Evolutionary conservation across 257 asterid species (phyloP).

Genomic region (Solanum infundibuliforme): DNA sequence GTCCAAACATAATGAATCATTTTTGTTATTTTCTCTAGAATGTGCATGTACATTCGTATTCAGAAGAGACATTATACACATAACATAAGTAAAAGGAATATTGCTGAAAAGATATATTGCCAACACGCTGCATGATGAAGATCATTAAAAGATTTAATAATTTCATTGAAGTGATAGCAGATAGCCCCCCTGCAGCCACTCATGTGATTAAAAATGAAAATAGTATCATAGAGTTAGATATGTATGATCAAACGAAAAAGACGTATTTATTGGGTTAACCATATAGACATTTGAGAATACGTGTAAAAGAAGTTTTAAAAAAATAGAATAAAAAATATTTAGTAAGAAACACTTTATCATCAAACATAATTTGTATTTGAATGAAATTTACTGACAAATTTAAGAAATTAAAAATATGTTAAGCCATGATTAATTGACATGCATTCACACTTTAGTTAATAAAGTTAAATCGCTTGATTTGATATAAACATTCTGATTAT

Average conservation of each 20-base stretch:
- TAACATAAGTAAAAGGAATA: not conserved
- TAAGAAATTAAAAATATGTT: not conserved
- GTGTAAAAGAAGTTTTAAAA: accelerated
- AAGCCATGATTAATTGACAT: not conserved
- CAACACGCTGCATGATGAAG: not conserved
- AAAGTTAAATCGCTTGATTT: not conserved
- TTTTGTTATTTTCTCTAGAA: not conserved
- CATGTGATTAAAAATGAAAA: not conserved
- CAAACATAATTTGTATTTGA: not conserved
- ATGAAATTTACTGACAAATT: not conserved
- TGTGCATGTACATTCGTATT: not conserved
- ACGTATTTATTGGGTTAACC: not conserved
- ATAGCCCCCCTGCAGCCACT: not conserved
- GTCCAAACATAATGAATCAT: not conserved
- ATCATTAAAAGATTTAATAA: not conserved
- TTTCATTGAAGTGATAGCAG: not conserved
- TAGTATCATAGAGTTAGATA: not conserved
- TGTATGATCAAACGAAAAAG: not conserved
- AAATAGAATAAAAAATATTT: not conserved
- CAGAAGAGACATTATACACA: not conserved
- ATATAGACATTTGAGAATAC: not conserved
- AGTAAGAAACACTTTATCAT: not conserved
- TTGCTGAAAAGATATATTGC: not conserved
- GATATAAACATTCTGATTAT: not conserved
- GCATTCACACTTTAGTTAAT: not conserved